These are phyloP conservation scores for Apiotrichum mycotoxinovorans DNA, from an alignment of 1,284 basidiomycete species.

Conservation along the genomic window DNA sequence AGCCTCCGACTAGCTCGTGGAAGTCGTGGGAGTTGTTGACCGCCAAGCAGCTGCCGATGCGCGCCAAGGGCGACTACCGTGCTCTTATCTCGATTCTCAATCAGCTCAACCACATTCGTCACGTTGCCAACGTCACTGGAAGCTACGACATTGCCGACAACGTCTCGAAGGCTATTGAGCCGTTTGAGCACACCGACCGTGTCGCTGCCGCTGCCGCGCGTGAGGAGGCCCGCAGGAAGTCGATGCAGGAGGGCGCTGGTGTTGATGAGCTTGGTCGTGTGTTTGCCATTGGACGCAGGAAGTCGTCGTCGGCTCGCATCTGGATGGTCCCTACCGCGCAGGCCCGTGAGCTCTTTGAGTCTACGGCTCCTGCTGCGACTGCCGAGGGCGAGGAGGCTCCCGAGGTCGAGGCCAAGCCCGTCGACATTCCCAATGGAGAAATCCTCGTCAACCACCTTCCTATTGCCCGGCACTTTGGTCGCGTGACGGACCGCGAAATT, in stretches of 20 bases:
- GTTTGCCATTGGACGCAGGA: slow-evolving; percentile 78
- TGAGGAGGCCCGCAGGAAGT: slow-evolving; percentile 49
- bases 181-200: slow-evolving; percentile 59
- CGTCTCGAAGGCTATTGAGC: slow-evolving; percentile 58
- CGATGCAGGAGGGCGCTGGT: slow-evolving; percentile 42
- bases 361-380: not conserved
- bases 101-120: slow-evolving; percentile 67
- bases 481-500: slow-evolving; percentile 72
- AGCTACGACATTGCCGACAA: slow-evolving; percentile 58
- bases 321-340: slow-evolving; percentile 82
- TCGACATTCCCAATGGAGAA: slow-evolving; percentile 53
- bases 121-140: slow-evolving; percentile 65
- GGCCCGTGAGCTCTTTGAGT: slow-evolving; percentile 5
- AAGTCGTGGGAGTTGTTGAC: slow-evolving; percentile 53
- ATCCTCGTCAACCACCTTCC: slow-evolving; percentile 82
- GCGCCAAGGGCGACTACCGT: slow-evolving; percentile 71
- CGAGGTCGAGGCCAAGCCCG: not conserved
- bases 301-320: slow-evolving; percentile 80
- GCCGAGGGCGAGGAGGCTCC: not conserved
- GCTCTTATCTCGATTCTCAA: slow-evolving; percentile 64
- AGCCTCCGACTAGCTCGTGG: slow-evolving; percentile 62
- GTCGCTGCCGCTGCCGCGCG: not conserved
- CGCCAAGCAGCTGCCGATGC: slow-evolving; percentile 53
- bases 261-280: slow-evolving; percentile 72
- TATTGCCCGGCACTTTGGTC: slow-evolving; percentile 71